phyloP scores from a whole-genome alignment of 2,329 filamentous ascomycete species.

The Cryphonectria carpinicola region DNA sequence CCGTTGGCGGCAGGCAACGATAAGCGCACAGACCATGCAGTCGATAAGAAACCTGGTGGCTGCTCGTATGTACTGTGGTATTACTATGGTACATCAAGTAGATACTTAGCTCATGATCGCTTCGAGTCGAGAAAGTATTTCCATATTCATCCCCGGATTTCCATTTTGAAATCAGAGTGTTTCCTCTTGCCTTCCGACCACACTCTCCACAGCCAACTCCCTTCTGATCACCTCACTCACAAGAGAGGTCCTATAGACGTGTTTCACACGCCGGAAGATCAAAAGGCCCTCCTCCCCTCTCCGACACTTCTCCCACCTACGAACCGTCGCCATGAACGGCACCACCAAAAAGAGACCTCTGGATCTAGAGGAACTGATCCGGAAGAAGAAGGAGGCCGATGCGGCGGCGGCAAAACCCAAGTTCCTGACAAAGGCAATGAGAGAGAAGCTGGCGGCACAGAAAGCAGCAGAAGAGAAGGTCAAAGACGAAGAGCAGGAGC shows the following conservation, averaged over 20 bases:
- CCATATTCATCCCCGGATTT: not conserved
- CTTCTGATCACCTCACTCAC: not conserved
- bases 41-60: constrained; percentile 6
- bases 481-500: constrained; percentile 62
- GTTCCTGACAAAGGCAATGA: constrained; percentile 81
- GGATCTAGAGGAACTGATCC: constrained; percentile 83
- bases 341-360: constrained; percentile 54
- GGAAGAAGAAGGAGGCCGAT: constrained; percentile 84
- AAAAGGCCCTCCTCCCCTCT: not conserved
- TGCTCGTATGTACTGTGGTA: not conserved
- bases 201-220: not conserved
- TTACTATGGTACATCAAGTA: not conserved
- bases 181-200: not conserved
- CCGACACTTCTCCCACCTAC: not conserved
- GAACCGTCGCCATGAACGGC: constrained; percentile 22
- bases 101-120: not conserved
- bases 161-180: not conserved
- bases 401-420: constrained; percentile 85
- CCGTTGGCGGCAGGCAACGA: constrained; percentile 23
- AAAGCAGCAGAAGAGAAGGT: constrained; percentile 67
- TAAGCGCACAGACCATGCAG: not conserved
- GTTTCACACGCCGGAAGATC: too few species aligned
- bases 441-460: constrained; percentile 79
- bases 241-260: not conserved
- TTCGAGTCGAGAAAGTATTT: not conserved